These are phyloP conservation scores for Nicotiana noctiflora DNA, from an alignment of 257 asterid species.

Conservation along the genomic window DNA sequence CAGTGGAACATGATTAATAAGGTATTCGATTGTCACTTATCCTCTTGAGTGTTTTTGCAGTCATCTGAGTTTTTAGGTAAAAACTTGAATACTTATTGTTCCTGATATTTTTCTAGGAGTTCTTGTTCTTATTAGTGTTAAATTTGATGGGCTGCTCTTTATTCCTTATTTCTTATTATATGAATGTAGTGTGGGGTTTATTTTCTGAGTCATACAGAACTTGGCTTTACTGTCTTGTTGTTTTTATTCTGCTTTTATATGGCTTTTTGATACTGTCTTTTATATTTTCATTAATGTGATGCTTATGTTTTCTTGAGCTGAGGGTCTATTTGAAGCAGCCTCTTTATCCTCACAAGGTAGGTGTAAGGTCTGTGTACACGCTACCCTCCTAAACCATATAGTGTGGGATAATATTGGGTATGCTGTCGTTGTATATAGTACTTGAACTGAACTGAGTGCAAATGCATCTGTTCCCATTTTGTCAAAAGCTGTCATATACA, in stretches of 20 bases:
- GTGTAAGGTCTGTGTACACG: too few species aligned
- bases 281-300: too few species aligned
- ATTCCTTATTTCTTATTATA: background rate
- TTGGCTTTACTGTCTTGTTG: background rate
- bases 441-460: background rate
- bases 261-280: too few species aligned
- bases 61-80: background rate
- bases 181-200: background rate
- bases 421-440: background rate
- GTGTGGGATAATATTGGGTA: too few species aligned
- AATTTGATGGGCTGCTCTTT: background rate
- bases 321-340: too few species aligned
- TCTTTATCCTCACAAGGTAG: too few species aligned
- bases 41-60: background rate
- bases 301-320: too few species aligned
- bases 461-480: background rate
- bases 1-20: slow-evolving; percentile 81
- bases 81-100: background rate
- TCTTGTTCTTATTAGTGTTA: background rate
- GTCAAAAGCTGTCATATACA: background rate
- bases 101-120: background rate
- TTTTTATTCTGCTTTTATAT: too few species aligned
- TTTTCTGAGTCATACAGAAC: background rate
- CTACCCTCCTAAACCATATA: too few species aligned
- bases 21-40: slow-evolving; percentile 24